phyloP scores from a whole-genome alignment of 768 basidiomycete species.

The Sporobolomyces roseus region DNA sequence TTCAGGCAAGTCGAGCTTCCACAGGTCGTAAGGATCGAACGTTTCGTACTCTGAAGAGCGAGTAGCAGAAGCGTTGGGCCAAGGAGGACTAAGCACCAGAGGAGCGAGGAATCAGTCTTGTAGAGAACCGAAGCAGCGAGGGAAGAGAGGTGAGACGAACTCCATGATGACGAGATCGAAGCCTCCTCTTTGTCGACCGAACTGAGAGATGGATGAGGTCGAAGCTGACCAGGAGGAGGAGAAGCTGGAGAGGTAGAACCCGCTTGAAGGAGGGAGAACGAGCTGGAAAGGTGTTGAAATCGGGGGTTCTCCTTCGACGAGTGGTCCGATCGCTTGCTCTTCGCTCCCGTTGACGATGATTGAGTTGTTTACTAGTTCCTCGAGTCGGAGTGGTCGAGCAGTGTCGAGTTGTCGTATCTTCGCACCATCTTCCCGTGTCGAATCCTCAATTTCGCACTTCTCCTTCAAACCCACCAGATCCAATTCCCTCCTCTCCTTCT shows the following conservation, averaged over 20 bases:
- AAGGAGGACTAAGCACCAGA: constrained; percentile 28
- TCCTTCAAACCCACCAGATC: neutral
- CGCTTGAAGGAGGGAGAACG: constrained; percentile 28
- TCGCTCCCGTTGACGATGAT: neutral
- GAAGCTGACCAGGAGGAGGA: constrained; percentile 20
- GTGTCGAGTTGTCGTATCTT: too few relatives aligned
- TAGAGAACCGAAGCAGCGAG: neutral
- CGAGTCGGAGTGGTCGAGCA: neutral
- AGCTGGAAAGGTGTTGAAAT: constrained; percentile 3
- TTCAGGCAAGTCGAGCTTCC: constrained; percentile 23
- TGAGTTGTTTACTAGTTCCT: neutral
- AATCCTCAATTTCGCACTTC: too few relatives aligned
- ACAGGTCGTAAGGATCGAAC: constrained; percentile 37
- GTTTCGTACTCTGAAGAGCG: constrained; percentile 33
- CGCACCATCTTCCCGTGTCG: too few relatives aligned
- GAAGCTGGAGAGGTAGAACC: constrained; percentile 26
- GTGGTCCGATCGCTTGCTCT: too few relatives aligned
- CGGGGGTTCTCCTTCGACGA: too few relatives aligned
- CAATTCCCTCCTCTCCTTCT: neutral
- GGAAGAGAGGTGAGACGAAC: constrained; percentile 9
- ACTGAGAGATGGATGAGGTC: neutral
- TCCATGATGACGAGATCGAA: constrained; percentile 32
- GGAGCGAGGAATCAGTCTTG: neutral
- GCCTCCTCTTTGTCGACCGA: neutral
- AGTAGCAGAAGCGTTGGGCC: constrained; percentile 32